Percentiles rank a stretch among this genome's conserved stretches.
Evolutionary conservation across 139 green algal genomes (phyloP).

Genomic region (Zygnema cylindricum): DNA sequence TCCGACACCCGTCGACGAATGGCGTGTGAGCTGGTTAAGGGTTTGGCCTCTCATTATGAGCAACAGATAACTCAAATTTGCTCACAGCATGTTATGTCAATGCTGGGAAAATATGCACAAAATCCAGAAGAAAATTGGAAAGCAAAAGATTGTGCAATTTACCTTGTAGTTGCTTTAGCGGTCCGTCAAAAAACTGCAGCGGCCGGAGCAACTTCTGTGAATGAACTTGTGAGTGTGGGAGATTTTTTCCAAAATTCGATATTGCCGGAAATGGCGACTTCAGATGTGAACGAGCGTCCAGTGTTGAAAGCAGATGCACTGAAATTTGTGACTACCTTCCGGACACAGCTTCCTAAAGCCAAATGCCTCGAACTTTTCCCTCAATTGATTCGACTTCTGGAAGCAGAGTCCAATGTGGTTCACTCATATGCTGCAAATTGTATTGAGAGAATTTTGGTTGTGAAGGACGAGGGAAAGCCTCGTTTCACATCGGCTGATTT

Average conservation of each 20-base stretch:
- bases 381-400: conserved; percentile 73
- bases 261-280: conserved; percentile 80
- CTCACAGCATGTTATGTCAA: conserved; percentile 76
- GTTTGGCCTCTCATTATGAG: conserved; percentile 51
- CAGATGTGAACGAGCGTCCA: conserved; percentile 72
- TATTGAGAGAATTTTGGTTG: conserved; percentile 85
- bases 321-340: conserved; percentile 95
- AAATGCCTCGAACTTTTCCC: conserved; percentile 74
- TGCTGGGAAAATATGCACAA: conserved; percentile 78
- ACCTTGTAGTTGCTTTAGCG: conserved; percentile 91
- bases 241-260: conserved; percentile 88
- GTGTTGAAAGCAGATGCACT: conserved; percentile 94
- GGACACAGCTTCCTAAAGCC: conserved; percentile 74
- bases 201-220: conserved; percentile 85
- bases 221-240: conserved; percentile 86
- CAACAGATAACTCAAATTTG: conserved; percentile 79
- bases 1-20: conserved; percentile 88
- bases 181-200: conserved; percentile 83
- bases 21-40: conserved; percentile 88
- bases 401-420: conserved; percentile 84
- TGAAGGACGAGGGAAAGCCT: conserved; percentile 57
- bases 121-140: conserved; percentile 78
- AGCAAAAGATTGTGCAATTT: conserved; percentile 95
- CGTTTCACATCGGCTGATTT: conserved; percentile 78
- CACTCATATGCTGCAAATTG: conserved; percentile 94